Conservation (phyloP, 257 asterid genomes). For the Linaria vulgaris region DNA sequence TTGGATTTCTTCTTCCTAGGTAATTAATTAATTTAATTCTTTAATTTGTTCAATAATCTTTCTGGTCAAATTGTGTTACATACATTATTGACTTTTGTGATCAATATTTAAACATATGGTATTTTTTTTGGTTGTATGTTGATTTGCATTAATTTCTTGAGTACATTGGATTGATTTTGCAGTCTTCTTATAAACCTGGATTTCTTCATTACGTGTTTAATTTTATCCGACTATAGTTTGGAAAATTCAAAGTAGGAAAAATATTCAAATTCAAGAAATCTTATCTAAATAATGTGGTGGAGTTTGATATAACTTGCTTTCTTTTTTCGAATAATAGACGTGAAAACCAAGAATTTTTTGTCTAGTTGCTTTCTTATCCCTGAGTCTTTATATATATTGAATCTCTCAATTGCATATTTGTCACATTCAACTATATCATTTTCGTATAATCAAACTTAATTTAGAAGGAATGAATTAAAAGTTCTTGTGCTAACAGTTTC, state of each 20-base stretch:
- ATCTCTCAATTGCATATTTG: not conserved
- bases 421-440: not conserved
- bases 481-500: not conserved
- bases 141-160: too few species aligned
- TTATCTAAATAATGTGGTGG: conserved; percentile 17
- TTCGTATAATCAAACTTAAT: not conserved
- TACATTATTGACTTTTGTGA: conserved; percentile 3
- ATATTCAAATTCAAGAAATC: conserved; percentile 29
- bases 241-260: too few species aligned
- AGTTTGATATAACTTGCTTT: conserved; percentile 21
- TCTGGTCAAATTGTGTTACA: not conserved
- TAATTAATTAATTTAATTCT: not conserved
- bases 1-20: conserved; percentile 11
- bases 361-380: not conserved
- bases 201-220: too few species aligned
- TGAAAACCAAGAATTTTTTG: conserved; percentile 26
- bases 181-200: not conserved
- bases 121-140: too few species aligned
- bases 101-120: conserved; percentile 2
- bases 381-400: conserved; percentile 1
- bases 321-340: conserved; percentile 24
- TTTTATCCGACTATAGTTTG: too few species aligned
- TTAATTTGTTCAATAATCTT: not conserved
- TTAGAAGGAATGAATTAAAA: not conserved
- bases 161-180: not conserved